phyloP scores from a whole-genome alignment of 352 stramenopile genomes.

The Phytophthora nicotianae region DNA sequence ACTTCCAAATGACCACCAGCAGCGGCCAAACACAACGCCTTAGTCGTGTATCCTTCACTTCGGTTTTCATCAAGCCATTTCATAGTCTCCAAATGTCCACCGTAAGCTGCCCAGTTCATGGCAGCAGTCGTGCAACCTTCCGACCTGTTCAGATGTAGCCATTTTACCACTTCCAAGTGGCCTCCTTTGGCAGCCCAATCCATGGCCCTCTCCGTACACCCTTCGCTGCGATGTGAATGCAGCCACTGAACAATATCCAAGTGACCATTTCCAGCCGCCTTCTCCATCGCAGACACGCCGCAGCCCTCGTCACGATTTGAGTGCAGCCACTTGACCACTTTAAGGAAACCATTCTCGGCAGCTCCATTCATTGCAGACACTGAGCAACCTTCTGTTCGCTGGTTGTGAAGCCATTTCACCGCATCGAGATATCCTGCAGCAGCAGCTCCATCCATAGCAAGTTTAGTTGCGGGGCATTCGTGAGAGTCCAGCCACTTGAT shows the following conservation, averaged over 20 bases:
- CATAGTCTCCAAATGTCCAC: constrained; percentile 18
- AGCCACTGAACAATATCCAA: constrained; percentile 29
- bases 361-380: constrained; percentile 26
- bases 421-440: constrained; percentile 16
- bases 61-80: constrained; percentile 27
- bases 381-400: constrained; percentile 23
- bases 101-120: constrained; percentile 30
- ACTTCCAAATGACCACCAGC: constrained; percentile 20
- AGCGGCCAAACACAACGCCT: constrained; percentile 24
- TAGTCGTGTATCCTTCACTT: constrained; percentile 10
- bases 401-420: constrained; percentile 20
- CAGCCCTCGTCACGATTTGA: constrained; percentile 19
- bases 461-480: constrained; percentile 14
- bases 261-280: constrained; percentile 31
- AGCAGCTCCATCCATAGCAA: constrained; percentile 30
- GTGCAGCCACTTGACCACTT: constrained; percentile 28
- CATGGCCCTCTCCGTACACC: constrained; percentile 29
- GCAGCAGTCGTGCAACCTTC: constrained; percentile 25
- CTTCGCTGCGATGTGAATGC: constrained; percentile 21
- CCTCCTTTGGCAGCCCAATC: constrained; percentile 31
- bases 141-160: constrained; percentile 22
- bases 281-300: constrained; percentile 28
- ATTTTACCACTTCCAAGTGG: constrained; percentile 30
- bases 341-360: constrained; percentile 20
- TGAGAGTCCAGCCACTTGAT: constrained; percentile 25